Conservation (phyloP, 2,329 filamentous ascomycete genomes). For the Fusarium austroafricanum region DNA sequence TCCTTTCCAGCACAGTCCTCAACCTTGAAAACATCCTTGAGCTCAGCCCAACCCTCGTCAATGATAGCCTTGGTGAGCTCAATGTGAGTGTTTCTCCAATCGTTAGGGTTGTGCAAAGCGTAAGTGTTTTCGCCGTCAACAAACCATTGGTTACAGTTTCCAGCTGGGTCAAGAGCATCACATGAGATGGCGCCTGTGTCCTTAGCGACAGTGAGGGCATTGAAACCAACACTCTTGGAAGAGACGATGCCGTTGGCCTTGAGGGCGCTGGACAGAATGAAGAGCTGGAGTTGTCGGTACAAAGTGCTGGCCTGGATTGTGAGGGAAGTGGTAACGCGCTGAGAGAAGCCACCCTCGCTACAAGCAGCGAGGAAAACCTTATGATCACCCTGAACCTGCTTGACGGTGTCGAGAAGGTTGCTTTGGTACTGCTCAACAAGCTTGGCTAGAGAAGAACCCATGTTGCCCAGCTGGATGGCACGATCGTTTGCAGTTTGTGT, state of each 20-base stretch:
- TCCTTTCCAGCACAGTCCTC: slow-evolving; percentile 24
- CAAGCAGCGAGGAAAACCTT: slow-evolving; percentile 14
- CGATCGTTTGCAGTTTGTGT: slow-evolving; percentile 12
- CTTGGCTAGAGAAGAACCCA: slow-evolving; percentile 6
- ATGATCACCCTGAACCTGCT: slow-evolving; percentile 16
- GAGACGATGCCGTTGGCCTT: slow-evolving; percentile 20
- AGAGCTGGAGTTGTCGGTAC: slow-evolving; percentile 14
- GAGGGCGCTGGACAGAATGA: slow-evolving; percentile 13
- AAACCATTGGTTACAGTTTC: slow-evolving; percentile 27
- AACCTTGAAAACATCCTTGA: slow-evolving; percentile 14
- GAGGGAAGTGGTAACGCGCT: slow-evolving; percentile 21
- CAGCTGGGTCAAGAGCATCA: background rate
- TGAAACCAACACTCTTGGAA: slow-evolving; percentile 1
- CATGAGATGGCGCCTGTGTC: slow-evolving; percentile 6
- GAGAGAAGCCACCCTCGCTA: slow-evolving; percentile 16
- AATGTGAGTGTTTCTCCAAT: slow-evolving; percentile 18
- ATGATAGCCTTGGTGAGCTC: slow-evolving; percentile 9
- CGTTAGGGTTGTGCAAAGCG: slow-evolving; percentile 16
- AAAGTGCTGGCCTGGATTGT: slow-evolving; percentile 22
- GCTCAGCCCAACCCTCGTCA: slow-evolving; percentile 12
- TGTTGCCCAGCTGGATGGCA: slow-evolving; percentile 6
- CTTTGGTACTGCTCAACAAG: slow-evolving; percentile 17
- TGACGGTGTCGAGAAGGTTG: slow-evolving; percentile 20
- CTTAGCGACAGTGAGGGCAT: slow-evolving; percentile 1
- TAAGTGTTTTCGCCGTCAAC: slow-evolving; percentile 12